Evolutionary conservation across 768 basidiomycete species (phyloP).

Genomic region (Boletus pseudo-olivaceus): DNA sequence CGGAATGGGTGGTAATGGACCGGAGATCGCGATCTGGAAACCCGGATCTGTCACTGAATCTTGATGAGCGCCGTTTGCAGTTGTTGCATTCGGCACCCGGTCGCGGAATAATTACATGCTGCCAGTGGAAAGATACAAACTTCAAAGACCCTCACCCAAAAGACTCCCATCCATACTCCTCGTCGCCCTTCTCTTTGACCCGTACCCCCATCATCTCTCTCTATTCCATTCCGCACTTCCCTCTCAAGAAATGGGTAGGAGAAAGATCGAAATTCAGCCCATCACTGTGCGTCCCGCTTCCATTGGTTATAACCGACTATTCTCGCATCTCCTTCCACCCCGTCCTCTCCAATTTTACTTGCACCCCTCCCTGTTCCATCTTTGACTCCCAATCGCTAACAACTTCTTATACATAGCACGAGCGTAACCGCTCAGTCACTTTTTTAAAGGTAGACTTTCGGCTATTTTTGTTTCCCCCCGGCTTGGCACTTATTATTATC

Average conservation of each 20-base stretch:
- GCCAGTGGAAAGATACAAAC: conserved; percentile 34
- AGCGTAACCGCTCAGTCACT: conserved; percentile 87
- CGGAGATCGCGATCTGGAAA: conserved; percentile 16
- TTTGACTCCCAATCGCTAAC: conserved; percentile 33
- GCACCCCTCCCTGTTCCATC: conserved; percentile 24
- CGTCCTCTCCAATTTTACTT: conserved; percentile 31
- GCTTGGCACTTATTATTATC: conserved; percentile 38
- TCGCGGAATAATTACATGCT: conserved; percentile 38
- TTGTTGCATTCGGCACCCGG: conserved; percentile 37
- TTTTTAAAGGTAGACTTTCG: conserved; percentile 75
- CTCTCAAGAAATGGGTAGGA: conserved; percentile 53
- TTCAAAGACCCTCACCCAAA: conserved; percentile 30
- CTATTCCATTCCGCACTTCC: background rate
- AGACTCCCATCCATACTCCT: conserved; percentile 31
- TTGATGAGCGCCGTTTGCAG: conserved; percentile 35
- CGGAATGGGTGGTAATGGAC: conserved; percentile 12
- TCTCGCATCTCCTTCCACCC: conserved; percentile 15
- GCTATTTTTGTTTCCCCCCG: conserved; percentile 55
- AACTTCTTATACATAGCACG: conserved; percentile 64
- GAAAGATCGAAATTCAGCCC: conserved; percentile 82
- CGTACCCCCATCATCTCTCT: conserved; percentile 21
- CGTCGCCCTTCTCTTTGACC: conserved; percentile 15
- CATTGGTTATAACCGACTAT: conserved; percentile 15
- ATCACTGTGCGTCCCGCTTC: conserved; percentile 56
- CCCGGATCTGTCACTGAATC: conserved; percentile 30